Percentiles rank a stretch among this genome's conserved stretches.
These are phyloP conservation scores for Austroboletus niveus DNA, from an alignment of 1,284 basidiomycete species.

Conservation along the genomic window DNA sequence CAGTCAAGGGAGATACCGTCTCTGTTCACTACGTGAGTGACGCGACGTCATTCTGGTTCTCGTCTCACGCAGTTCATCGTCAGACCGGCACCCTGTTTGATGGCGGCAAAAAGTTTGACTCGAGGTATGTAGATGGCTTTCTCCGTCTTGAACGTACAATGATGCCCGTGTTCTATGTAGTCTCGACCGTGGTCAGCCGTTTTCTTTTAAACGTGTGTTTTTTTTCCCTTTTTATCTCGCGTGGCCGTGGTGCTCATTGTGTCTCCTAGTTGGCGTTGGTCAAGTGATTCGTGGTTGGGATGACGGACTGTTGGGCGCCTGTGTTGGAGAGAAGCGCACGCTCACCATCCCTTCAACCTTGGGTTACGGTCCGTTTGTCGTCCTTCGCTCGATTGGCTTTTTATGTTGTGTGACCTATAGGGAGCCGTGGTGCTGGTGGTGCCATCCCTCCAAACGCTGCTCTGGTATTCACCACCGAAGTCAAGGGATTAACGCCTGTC, in stretches of 20 bases:
- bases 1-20: conserved; percentile 65
- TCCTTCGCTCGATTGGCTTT: background rate
- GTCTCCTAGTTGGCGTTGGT: conserved; percentile 62
- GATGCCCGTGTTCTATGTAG: conserved; percentile 34
- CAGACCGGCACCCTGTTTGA: conserved; percentile 74
- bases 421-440: conserved; percentile 70
- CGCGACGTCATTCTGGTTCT: background rate
- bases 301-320: conserved; percentile 80
- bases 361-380: conserved; percentile 71
- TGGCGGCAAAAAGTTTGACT: conserved; percentile 82
- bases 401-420: conserved; percentile 37
- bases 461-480: conserved; percentile 88
- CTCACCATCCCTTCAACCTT: conserved; percentile 78
- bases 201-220: conserved; percentile 64
- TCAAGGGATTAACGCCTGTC: conserved; percentile 51
- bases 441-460: conserved; percentile 84
- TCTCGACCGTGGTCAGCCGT: conserved; percentile 62
- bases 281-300: conserved; percentile 87
- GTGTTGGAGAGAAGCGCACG: conserved; percentile 87
- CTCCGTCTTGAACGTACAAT: background rate
- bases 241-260: conserved; percentile 1
- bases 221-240: background rate
- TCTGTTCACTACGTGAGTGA: conserved; percentile 75
- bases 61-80: background rate
- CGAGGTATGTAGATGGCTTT: conserved; percentile 49